Percentiles rank a stretch among this genome's conserved stretches.
Conservation (phyloP, 2,329 filamentous ascomycete species). For the Fusarium sp. region DNA sequence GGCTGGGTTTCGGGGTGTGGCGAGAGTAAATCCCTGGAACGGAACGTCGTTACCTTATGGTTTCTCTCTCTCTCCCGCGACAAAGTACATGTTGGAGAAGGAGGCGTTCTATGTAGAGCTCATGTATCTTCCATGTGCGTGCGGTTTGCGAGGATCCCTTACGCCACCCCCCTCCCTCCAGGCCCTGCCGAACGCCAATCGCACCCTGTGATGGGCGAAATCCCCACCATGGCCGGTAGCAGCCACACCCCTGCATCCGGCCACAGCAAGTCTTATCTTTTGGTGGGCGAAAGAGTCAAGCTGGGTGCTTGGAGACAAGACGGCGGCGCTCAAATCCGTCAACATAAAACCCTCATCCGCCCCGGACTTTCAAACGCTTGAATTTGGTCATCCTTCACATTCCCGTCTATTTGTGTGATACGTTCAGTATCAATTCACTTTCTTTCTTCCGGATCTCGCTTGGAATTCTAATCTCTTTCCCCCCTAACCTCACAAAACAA, state of each 20-base stretch:
- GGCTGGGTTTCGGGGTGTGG: not conserved
- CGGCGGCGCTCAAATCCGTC: slow-evolving; percentile 34
- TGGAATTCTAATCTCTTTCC: not conserved
- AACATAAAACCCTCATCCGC: slow-evolving; percentile 46
- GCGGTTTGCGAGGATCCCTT: slow-evolving; percentile 4
- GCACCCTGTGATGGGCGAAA: slow-evolving; percentile 15
- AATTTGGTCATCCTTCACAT: slow-evolving; percentile 41
- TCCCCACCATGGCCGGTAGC: slow-evolving; percentile 39
- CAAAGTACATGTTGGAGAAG: slow-evolving; percentile 1
- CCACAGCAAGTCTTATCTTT: slow-evolving; percentile 44
- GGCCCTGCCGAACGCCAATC: slow-evolving; percentile 33
- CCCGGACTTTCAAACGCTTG: slow-evolving; percentile 26
- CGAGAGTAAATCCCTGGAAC: not conserved
- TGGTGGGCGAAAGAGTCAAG: slow-evolving; percentile 30
- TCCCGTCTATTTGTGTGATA: slow-evolving; percentile 36
- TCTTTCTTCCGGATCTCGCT: slow-evolving; percentile 2
- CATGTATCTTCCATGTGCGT: slow-evolving; percentile 31
- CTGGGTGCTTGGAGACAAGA: slow-evolving; percentile 24
- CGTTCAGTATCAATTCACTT: slow-evolving; percentile 29
- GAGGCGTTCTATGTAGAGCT: slow-evolving; percentile 15
- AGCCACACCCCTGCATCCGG: slow-evolving; percentile 47
- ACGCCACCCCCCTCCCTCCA: slow-evolving; percentile 25
- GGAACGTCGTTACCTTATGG: not conserved
- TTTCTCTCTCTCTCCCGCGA: not conserved
- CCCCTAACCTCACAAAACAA: slow-evolving; percentile 7